These are phyloP conservation scores for Rhizophagus sp. DNA, from an alignment of 192 early-diverging fungal species.

Conservation along the genomic window DNA sequence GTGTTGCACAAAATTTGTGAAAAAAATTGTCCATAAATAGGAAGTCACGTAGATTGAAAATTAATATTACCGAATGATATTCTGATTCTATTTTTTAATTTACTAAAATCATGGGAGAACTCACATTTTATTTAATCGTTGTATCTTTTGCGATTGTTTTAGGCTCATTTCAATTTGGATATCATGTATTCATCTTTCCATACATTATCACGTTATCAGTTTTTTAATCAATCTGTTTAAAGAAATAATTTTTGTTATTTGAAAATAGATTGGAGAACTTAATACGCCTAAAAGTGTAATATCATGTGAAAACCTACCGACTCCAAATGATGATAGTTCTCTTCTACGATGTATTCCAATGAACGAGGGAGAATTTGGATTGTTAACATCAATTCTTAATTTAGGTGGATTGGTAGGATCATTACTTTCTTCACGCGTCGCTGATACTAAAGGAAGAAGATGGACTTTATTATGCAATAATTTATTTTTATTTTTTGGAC, in stretches of 20 bases:
- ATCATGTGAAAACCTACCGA: constrained; percentile 36
- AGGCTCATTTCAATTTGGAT: constrained; percentile 60
- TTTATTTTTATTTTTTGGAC: constrained; percentile 61
- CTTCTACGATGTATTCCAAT: constrained; percentile 73
- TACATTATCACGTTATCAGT: too few relatives aligned
- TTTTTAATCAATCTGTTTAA: neutral
- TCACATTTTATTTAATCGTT: constrained; percentile 40
- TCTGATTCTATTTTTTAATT: too few relatives aligned
- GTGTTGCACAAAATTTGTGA: too few relatives aligned
- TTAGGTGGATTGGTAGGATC: constrained; percentile 81
- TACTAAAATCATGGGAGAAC: constrained; percentile 33
- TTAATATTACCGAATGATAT: too few relatives aligned
- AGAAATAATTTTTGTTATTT: neutral
- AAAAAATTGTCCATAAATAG: too few relatives aligned
- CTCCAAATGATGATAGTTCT: constrained; percentile 8
- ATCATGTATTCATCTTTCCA: constrained; percentile 37
- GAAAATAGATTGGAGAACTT: constrained; percentile 52
- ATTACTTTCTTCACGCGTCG: constrained; percentile 60
- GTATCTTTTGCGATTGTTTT: constrained; percentile 45
- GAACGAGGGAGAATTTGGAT: constrained; percentile 60
- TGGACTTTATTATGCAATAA: constrained; percentile 68
- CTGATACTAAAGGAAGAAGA: constrained; percentile 71
- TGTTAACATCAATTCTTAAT: constrained; percentile 57
- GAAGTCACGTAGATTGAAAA: too few relatives aligned
- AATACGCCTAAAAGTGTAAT: constrained; percentile 59